Base-by-base conservation (phyloP, 1,139 yeast species). In the Arxiozyma slooffiae region DNA sequence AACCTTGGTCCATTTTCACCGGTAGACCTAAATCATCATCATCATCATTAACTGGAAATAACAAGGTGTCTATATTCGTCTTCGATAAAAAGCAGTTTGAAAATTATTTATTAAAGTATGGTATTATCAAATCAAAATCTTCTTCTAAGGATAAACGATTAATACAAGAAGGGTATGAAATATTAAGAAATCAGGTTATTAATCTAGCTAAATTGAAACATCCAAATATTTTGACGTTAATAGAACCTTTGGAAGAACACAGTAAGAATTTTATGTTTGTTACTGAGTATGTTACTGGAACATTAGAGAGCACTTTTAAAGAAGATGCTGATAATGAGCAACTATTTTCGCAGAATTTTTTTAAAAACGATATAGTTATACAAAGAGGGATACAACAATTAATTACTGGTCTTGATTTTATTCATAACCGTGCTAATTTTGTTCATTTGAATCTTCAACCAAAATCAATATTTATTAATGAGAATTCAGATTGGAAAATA, bases 401-500 rank as follows among this genome's bases (percentile, higher is more conserved):
- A 1, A 76, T 85, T 5, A 84, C 84, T 55, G 96, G 90, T 0
- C 67, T 92, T 44, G 83, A 84, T 56, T 92, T 92, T 61, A 74
- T 92, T 45, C 97, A 92, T 65, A 78, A 79, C 53, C 78, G 80
- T 52, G 86, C 95, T 26, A 77, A 81, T 20, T 78, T 81, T 36
- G 84, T 87, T 17, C 96, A 90, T 68, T 69, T 85, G 57, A 87
- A 89, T 57, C 60, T 94, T 36, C 83, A 82, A 56, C 98, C 98
- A 0, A 71, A 78, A 16, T 80, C 96, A 0, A 74, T 92, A 0
- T 78, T 83, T 53, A 76, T 92, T 24, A 90, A 85, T 57, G 82
- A 80, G 41, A 89, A 85, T 58, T 94, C 95, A 1, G 98, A 92
- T 67, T 94, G 97, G 97, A 92, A 90, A 67, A 67, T 92, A 2